A percentile compares a stretch with the other conserved stretches of the same genome.
Evolutionary conservation across 306 rosid species (phyloP).

Genomic region (Fragaria ananassa): DNA sequence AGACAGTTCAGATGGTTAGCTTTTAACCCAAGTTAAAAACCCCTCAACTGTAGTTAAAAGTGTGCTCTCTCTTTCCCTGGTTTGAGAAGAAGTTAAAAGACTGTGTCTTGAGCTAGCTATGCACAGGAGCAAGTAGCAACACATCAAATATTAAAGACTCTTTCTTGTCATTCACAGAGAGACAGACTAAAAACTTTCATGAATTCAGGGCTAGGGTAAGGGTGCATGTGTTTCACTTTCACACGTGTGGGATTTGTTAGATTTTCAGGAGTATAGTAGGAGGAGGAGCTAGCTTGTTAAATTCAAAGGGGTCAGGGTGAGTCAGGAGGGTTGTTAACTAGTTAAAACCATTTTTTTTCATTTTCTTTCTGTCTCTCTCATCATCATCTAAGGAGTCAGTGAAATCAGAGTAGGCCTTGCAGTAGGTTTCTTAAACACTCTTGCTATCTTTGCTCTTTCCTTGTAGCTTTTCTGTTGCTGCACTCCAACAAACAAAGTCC

Average conservation of each 20-base stretch:
- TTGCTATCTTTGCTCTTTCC: constrained; percentile 33
- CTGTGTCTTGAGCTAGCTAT: constrained; percentile 35
- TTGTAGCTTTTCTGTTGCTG: constrained; percentile 14
- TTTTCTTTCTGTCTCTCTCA: constrained; percentile 9
- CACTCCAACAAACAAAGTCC: constrained; percentile 11
- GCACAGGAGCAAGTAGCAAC: constrained; percentile 43
- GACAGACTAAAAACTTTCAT: constrained; percentile 57
- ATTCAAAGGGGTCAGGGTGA: constrained; percentile 39
- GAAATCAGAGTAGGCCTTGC: constrained; percentile 20
- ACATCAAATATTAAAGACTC: constrained; percentile 47
- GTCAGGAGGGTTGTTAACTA: constrained; percentile 49
- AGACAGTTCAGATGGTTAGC: constrained; percentile 48
- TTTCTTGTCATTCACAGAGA: constrained; percentile 62
- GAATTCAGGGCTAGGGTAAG: constrained; percentile 23
- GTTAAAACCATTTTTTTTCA: constrained; percentile 29
- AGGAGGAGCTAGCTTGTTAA: constrained; percentile 30
- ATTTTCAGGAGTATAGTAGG: constrained; percentile 3
- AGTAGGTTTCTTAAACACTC: constrained; percentile 32
- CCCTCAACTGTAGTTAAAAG: neutral
- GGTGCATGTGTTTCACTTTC: constrained; percentile 30
- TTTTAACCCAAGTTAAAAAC: constrained; percentile 13
- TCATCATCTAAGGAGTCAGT: constrained; percentile 9
- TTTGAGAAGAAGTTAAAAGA: constrained; percentile 46
- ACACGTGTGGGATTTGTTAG: constrained; percentile 58
- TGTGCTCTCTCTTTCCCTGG: neutral